phyloP scores from a whole-genome alignment of 257 asterid genomes.

The Nicotiana attenuata region DNA sequence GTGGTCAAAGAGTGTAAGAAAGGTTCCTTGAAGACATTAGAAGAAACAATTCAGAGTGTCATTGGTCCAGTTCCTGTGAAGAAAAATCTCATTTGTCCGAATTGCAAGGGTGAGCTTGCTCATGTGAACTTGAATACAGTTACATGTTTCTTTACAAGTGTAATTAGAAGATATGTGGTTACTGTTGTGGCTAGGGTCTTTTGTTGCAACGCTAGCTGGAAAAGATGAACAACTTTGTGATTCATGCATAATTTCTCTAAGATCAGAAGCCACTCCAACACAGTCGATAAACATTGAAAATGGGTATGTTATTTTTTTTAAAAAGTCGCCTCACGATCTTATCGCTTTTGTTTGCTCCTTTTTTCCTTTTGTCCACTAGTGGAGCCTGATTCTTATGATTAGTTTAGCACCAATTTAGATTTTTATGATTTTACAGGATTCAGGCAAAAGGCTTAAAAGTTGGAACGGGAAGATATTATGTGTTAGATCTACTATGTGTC shows the following conservation, averaged over 20 bases:
- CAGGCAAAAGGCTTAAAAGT: neutral
- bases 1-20: slow-evolving; percentile 92
- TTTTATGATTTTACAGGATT: neutral
- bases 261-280: slow-evolving; percentile 50
- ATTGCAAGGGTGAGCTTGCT: slow-evolving; percentile 60
- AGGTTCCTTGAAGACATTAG: slow-evolving; percentile 58
- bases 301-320: slow-evolving; percentile 21
- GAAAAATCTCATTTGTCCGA: slow-evolving; percentile 65
- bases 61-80: slow-evolving; percentile 79
- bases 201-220: slow-evolving; percentile 74
- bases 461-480: neutral
- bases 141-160: slow-evolving; percentile 14
- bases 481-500: neutral
- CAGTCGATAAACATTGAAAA: slow-evolving; percentile 21
- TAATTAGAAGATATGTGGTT: slow-evolving; percentile 11
- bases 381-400: neutral
- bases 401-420: neutral
- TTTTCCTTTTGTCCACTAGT: neutral
- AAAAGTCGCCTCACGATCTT: neutral
- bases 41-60: slow-evolving; percentile 69
- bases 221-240: slow-evolving; percentile 79
- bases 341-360: neutral
- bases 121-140: slow-evolving; percentile 3
- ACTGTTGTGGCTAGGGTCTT: slow-evolving; percentile 50
- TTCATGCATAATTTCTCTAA: slow-evolving; percentile 59